Conservation (phyloP, 192 early-diverging fungal species). For the Backusella macrospora region DNA sequence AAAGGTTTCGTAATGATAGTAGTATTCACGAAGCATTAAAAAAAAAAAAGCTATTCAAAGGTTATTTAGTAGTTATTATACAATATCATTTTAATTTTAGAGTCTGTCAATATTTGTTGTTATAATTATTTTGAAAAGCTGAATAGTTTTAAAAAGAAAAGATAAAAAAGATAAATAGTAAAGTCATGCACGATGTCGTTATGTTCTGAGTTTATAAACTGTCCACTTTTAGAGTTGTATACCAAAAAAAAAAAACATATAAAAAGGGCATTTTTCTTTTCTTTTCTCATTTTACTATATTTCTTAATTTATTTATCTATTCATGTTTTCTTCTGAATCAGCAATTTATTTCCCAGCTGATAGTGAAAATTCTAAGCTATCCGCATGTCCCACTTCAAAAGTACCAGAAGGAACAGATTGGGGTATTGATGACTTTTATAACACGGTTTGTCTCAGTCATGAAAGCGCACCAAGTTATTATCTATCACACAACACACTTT, state of each 20-base stretch:
- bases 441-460: not conserved
- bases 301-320: not conserved
- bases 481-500: slow-evolving; percentile 12
- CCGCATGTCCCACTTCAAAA: slow-evolving; percentile 1
- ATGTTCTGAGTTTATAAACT: slow-evolving; percentile 12
- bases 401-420: slow-evolving; percentile 11
- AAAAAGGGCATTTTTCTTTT: not conserved
- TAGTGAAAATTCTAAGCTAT: slow-evolving; percentile 11
- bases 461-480: slow-evolving; percentile 5
- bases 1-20: slow-evolving; percentile 12
- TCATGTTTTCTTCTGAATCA: slow-evolving; percentile 2
- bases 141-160: not conserved
- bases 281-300: not conserved
- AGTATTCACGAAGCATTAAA: not conserved
- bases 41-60: not conserved
- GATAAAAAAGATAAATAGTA: not conserved
- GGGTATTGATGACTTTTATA: slow-evolving; percentile 5
- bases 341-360: slow-evolving; percentile 10
- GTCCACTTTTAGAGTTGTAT: not conserved
- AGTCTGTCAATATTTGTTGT: not conserved
- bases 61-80: not conserved
- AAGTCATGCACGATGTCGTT: not conserved
- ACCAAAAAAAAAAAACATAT: slow-evolving; percentile 4
- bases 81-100: not conserved
- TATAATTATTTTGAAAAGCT: not conserved